Evolutionary conservation across 306 rosid species (phyloP), one percentile per base, ranked within the genome.

Genomic region (Neltuma alba): DNA sequence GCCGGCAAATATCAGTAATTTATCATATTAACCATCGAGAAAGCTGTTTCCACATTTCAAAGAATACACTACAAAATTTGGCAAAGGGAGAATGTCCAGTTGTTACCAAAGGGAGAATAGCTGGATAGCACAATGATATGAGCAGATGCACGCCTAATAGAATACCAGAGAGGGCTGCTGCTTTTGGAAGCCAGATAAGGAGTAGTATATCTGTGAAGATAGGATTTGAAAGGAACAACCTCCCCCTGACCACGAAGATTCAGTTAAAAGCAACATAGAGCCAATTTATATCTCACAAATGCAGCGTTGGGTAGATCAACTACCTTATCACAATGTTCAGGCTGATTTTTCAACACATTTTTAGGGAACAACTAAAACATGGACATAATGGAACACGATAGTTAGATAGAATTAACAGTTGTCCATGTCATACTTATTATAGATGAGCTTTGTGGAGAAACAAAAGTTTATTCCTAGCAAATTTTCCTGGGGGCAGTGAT

Each of bases 111-210:
- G 63, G 99, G 88, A 1, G 99, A 96, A 80, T 96, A 96, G 89
- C 97, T 91, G 79, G 96, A 89, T 36, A 96, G 83, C 74, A 96
- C 96, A 34, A 96, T 93, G 82, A 96, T 88, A 80, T 96, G 99
- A 74, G 99, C 96, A 47, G 99, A 96, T 2, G 99, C 99, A 27
- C 97, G 92, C 86, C 99, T 84, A 80, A 96, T 72, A 65, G 99
- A 94, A 76, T 93, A 96, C 99, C 99, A 96, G 69, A 96, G 96
- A 48, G 98, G 98, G 79, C 74, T 93, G 89, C 85, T 90, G 83
- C 99, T 96, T 21, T 87, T 75, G 88, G 98, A 88, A 70, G 96
- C 97, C 80, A 83, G 36, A 82, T 89, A 84, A 81, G 99, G 99
- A 72, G 97, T 93, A 66, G 84, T 23, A 80, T 88, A 89, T 78